A percentile compares a stretch with the other conserved stretches of the same genome.
Evolutionary conservation across 305 asterid species (phyloP).

Genomic region (Rubia tinctorum): DNA sequence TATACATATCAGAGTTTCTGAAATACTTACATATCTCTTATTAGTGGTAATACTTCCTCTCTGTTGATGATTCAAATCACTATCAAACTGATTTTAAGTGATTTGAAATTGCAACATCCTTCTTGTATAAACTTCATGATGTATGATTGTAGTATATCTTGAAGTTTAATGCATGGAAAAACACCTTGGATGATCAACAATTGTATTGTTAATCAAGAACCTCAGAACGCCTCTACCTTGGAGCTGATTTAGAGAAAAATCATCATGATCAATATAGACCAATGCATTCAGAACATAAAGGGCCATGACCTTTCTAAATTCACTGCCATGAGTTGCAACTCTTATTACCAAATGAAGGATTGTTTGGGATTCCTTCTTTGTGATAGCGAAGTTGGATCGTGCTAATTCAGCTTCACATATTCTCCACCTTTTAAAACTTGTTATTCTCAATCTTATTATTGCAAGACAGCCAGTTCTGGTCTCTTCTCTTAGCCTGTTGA

Average conservation of each 20-base stretch:
- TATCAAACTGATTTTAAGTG: too few relatives aligned
- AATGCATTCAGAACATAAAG: too few relatives aligned
- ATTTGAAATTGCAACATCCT: too few relatives aligned
- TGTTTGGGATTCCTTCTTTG: conserved; percentile 79
- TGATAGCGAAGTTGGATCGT: conserved; percentile 65
- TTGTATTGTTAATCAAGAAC: conserved; percentile 23
- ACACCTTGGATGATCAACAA: too few relatives aligned
- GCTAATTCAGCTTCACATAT: conserved; percentile 89
- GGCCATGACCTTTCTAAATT: conserved; percentile 72
- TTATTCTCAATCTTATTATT: conserved; percentile 75
- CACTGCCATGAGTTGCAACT: conserved; percentile 95
- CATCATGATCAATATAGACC: conserved; percentile 88
- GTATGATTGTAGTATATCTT: too few relatives aligned
- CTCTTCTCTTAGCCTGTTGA: conserved; percentile 63
- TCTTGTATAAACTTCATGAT: too few relatives aligned
- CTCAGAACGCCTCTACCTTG: conserved; percentile 92
- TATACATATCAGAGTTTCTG: too few relatives aligned
- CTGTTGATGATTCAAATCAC: too few relatives aligned
- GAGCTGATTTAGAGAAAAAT: conserved; percentile 80
- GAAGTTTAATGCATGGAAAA: too few relatives aligned
- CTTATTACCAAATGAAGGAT: conserved; percentile 80
- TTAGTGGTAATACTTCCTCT: too few relatives aligned
- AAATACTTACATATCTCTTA: too few relatives aligned
- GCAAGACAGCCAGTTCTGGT: conserved; percentile 89
- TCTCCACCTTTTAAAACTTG: too few relatives aligned